A percentile compares a stretch with the other conserved stretches of the same genome.
Conservation (phyloP, 192 early-diverging fungal genomes). For the Coemansia sp. region DNA sequence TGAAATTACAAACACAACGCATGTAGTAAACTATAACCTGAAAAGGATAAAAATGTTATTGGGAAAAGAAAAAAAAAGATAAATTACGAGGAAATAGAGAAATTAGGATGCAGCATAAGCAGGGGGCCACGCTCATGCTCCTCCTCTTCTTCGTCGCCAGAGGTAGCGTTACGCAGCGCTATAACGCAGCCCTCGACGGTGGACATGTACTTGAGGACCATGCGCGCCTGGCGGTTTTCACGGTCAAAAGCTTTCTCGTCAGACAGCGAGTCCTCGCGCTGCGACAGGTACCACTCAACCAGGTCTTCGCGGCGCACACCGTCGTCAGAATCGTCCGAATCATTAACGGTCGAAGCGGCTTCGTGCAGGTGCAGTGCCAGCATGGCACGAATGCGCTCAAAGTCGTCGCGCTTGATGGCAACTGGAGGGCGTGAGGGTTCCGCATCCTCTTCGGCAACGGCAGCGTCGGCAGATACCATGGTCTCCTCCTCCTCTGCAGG, state of each 20-base stretch:
- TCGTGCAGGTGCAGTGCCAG: slow-evolving; percentile 49
- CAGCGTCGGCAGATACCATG: background rate
- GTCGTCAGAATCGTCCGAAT: slow-evolving; percentile 5
- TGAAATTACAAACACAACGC: too few species aligned
- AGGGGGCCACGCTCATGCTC: slow-evolving; percentile 22
- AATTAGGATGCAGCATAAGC: slow-evolving; percentile 54
- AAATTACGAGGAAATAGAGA: slow-evolving; percentile 36
- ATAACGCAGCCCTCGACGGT: slow-evolving; percentile 61
- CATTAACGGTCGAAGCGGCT: slow-evolving; percentile 16
- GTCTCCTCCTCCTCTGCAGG: slow-evolving; percentile 29
- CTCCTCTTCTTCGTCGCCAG: slow-evolving; percentile 1
- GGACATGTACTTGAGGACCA: slow-evolving; percentile 66
- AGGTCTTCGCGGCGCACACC: slow-evolving; percentile 58
- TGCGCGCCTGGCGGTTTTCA: slow-evolving; percentile 63
- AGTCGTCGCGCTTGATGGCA: slow-evolving; percentile 62
- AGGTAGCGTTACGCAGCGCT: slow-evolving; percentile 21
- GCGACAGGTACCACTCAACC: slow-evolving; percentile 71
- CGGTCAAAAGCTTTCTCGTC: slow-evolving; percentile 58
- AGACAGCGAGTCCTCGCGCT: slow-evolving; percentile 61
- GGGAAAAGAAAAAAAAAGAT: background rate
- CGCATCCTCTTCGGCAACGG: too few species aligned
- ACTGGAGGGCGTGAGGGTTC: too few species aligned
- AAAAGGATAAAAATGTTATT: too few species aligned
- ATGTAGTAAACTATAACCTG: too few species aligned
- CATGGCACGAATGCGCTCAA: slow-evolving; percentile 56